Percentiles rank a stretch among this genome's conserved stretches.
phyloP scores from a whole-genome alignment of 305 asterid genomes.

The Solanum hybrid region DNA sequence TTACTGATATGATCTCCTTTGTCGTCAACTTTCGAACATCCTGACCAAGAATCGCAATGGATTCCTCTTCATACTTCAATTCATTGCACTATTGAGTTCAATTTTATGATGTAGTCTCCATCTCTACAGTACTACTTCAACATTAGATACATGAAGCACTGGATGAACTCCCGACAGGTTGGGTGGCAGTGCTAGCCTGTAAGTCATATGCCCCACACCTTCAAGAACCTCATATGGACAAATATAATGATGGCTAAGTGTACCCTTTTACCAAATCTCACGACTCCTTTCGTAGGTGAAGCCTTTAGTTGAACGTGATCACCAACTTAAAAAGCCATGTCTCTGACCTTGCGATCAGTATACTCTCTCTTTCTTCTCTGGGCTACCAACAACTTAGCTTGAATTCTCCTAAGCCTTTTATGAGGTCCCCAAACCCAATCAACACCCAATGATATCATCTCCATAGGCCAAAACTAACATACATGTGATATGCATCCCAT shows the following conservation, averaged over 20 bases:
- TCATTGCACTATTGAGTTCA: not conserved
- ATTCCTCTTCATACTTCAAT: not conserved
- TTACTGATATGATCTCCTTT: not conserved
- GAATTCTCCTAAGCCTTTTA: not conserved
- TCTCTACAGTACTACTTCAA: not conserved
- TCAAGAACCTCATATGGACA: not conserved
- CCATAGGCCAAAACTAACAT: not conserved
- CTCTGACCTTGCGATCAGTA: too few relatives aligned
- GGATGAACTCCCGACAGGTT: not conserved
- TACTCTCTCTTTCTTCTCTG: not conserved
- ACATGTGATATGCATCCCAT: not conserved
- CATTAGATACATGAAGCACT: not conserved
- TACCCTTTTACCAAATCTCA: not conserved
- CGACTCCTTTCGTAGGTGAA: not conserved
- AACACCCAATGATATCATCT: not conserved
- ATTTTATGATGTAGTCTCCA: not conserved
- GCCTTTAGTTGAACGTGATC: not conserved
- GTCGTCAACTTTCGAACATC: not conserved
- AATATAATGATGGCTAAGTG: not conserved
- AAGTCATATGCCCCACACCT: not conserved
- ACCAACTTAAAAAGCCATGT: not conserved
- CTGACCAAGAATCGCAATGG: not conserved
- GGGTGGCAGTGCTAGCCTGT: not conserved
- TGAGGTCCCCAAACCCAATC: not conserved
- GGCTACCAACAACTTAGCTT: not conserved